These are phyloP conservation scores for Balansia obtecta DNA, from an alignment of 2,329 filamentous ascomycete species.

Conservation along the genomic window DNA sequence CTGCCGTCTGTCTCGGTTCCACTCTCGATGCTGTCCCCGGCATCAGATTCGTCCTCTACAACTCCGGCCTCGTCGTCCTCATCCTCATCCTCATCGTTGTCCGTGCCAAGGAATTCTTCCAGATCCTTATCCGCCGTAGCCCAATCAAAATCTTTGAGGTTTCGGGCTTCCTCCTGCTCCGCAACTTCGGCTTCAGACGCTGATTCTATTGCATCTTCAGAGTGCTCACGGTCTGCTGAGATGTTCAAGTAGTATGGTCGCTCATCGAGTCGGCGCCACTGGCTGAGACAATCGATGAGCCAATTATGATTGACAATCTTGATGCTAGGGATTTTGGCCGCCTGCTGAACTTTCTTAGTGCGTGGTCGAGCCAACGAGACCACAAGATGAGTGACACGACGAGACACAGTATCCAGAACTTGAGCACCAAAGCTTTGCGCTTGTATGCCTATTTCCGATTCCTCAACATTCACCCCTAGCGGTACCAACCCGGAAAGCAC, in stretches of 20 bases:
- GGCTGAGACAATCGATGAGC: conserved; percentile 73
- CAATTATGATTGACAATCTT: conserved; percentile 89
- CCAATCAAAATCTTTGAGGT: conserved; percentile 30
- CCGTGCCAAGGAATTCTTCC: conserved; percentile 55
- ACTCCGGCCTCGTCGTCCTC: conserved; percentile 6
- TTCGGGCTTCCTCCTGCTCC: conserved; percentile 23
- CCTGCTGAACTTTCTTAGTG: conserved; percentile 84
- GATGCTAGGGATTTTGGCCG: conserved; percentile 64
- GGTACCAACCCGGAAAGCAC: conserved; percentile 89
- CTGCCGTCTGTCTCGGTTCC: conserved; percentile 16
- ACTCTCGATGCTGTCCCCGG: conserved; percentile 6
- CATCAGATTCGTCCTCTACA: conserved; percentile 6
- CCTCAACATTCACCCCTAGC: conserved; percentile 63
- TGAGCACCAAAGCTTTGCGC: conserved; percentile 74
- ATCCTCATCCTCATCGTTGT: conserved; percentile 34
- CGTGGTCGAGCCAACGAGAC: conserved; percentile 59
- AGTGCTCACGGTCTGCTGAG: conserved; percentile 44
- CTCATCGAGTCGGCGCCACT: conserved; percentile 74
- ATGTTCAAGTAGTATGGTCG: conserved; percentile 65
- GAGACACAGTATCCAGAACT: conserved; percentile 42
- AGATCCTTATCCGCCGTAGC: conserved; percentile 58
- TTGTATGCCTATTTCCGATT: conserved; percentile 79
- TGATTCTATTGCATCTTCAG: conserved; percentile 21
- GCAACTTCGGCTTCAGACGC: conserved; percentile 20
- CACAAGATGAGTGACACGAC: conserved; percentile 61